Conservation (phyloP, 345 rosid genomes). For the Firmiana major region DNA sequence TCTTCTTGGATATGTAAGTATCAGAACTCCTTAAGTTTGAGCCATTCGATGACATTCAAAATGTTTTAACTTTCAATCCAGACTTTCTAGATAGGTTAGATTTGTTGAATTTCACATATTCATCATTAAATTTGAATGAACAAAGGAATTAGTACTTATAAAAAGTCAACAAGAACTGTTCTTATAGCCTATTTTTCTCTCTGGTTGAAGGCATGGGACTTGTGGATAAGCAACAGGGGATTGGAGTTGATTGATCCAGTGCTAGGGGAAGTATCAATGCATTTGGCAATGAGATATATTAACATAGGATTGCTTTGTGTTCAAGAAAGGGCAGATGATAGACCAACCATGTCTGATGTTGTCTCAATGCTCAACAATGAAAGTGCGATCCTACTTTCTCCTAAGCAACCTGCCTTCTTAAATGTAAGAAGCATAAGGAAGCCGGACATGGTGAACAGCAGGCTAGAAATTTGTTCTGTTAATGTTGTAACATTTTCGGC, state of each 20-base stretch:
- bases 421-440: too few relatives aligned
- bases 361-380: conserved; percentile 6
- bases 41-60: too few relatives aligned
- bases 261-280: neutral
- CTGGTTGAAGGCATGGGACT: conserved; percentile 31
- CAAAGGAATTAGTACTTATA: too few relatives aligned
- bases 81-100: too few relatives aligned
- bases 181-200: neutral
- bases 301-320: conserved; percentile 30
- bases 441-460: neutral
- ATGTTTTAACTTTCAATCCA: too few relatives aligned
- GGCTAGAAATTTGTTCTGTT: neutral
- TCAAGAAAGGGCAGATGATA: conserved; percentile 25
- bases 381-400: neutral
- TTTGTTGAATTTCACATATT: too few relatives aligned
- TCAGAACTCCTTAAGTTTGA: too few relatives aligned
- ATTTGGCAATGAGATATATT: conserved; percentile 16
- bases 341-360: conserved; percentile 26
- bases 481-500: conserved; percentile 9
- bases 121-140: too few relatives aligned
- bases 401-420: too few relatives aligned
- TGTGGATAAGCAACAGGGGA: conserved; percentile 23
- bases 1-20: conserved; percentile 14
- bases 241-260: conserved; percentile 15
- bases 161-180: neutral